Evolutionary conservation across 148 eudicot species (phyloP).

Genomic region (Rhododendron griersonianum): DNA sequence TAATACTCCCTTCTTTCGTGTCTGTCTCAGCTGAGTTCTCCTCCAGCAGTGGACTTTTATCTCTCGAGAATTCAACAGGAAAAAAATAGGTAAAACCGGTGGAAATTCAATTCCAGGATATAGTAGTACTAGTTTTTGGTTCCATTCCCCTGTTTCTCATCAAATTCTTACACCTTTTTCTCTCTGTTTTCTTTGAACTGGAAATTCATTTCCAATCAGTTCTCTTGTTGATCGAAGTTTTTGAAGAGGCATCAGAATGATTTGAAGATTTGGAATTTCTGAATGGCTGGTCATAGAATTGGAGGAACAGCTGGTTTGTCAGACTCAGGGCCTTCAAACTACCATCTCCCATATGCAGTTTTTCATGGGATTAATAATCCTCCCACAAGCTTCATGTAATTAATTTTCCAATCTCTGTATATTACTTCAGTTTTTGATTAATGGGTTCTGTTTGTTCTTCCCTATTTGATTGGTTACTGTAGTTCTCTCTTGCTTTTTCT

Average conservation of each 20-base stretch:
- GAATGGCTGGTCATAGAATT: constrained; percentile 82
- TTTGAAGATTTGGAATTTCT: constrained; percentile 22
- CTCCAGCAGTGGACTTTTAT: neutral
- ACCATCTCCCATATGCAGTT: constrained; percentile 54
- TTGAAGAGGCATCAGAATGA: constrained; percentile 23
- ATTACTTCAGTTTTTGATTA: neutral
- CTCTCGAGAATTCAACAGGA: neutral
- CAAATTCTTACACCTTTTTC: neutral
- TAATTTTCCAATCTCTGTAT: neutral
- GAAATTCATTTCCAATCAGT: neutral
- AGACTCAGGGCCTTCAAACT: constrained; percentile 63
- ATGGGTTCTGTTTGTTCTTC: neutral
- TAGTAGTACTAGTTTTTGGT: neutral
- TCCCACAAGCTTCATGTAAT: constrained; percentile 65
- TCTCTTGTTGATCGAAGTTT: neutral
- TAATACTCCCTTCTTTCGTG: neutral
- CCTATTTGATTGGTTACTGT: neutral
- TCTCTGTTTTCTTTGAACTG: neutral
- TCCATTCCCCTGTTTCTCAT: neutral
- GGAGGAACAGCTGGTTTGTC: constrained; percentile 50
- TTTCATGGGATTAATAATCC: constrained; percentile 47
- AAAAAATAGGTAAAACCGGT: neutral
- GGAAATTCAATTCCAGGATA: constrained; percentile 1
- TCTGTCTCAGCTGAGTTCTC: constrained; percentile 5
- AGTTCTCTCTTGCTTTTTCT: neutral